Evolutionary conservation across 2,329 filamentous ascomycete genomes (phyloP), one percentile per base, ranked within the genome.

Genomic region (Hawksworthiomyces lignivorus): DNA sequence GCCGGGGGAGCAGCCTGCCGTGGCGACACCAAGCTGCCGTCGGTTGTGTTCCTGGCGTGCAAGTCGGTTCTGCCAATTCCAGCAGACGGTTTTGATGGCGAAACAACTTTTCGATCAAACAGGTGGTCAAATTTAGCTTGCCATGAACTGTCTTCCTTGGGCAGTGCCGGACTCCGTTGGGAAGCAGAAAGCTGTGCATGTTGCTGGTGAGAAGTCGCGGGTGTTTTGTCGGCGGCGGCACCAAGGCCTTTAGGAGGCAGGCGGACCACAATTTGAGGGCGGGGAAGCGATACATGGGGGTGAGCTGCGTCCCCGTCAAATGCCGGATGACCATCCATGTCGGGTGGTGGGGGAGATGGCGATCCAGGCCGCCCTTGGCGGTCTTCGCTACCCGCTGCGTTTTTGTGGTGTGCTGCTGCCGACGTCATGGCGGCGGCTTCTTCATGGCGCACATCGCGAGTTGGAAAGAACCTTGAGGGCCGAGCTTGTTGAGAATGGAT

Each of bases 111-210:
- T 29, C 78, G 77, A 51, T 80, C 76, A 27, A 95, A 72, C 33
- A 94, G 71, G 34, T 74, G 81, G 60, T 94, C 88, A 59, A 96
- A 88, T 54, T 80, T 80, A 53, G 84, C 82, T 60, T 94, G 87
- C 88, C 88, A 54, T 3, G 44, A 45, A 4, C 34, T 30, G 24
- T 39, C 44, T 6, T 48, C 41, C 26, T 35, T 37, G 5, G 36
- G 12, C 10, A 36, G 12, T 6, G 38, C 14, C 39, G 56, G 26
- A 24, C 18, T 35, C 5, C 26, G 18, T 15, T 42, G 44, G 7
- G 43, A 36, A 2, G 40, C 26, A 6, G 34, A 15, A 11, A 18
- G 36, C 27, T 39, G 37, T 14, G 28, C 5, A 19, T 29, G 40
- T 26, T 9, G 33, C 22, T 15, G 27, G 19, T 28, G 28, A 11